A percentile compares a stretch with the other conserved stretches of the same genome.
Evolutionary conservation across 2,329 filamentous ascomycete genomes (phyloP).

Genomic region (Penicillium griseofulvum): DNA sequence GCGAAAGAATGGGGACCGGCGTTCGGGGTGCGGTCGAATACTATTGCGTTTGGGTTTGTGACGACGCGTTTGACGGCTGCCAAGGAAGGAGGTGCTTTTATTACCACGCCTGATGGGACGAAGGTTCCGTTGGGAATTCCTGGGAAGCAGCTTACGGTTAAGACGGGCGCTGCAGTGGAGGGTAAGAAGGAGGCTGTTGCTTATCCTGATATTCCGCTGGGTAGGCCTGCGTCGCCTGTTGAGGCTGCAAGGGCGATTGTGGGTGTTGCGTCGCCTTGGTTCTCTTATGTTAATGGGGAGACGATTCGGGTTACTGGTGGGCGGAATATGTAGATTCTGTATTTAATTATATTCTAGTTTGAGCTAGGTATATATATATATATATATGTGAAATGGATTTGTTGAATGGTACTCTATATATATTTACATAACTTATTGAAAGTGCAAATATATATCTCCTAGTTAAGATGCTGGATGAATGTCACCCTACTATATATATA

Average conservation of each 20-base stretch:
- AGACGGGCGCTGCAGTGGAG: slow-evolving; percentile 32
- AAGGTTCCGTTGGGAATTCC: slow-evolving; percentile 75
- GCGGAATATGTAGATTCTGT: slow-evolving; percentile 53
- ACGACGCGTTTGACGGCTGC: slow-evolving; percentile 75
- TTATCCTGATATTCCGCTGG: slow-evolving; percentile 71
- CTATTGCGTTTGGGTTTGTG: slow-evolving; percentile 80
- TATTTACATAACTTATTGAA: not conserved
- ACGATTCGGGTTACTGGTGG: slow-evolving; percentile 84
- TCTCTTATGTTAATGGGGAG: slow-evolving; percentile 82
- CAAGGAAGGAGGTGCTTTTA: slow-evolving; percentile 79
- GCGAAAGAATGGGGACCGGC: slow-evolving; percentile 86
- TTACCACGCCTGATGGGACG: slow-evolving; percentile 71
- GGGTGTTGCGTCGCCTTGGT: slow-evolving; percentile 76
- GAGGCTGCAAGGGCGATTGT: slow-evolving; percentile 78
- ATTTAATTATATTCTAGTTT: not conserved
- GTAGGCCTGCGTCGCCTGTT: slow-evolving; percentile 71
- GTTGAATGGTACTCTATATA: not conserved
- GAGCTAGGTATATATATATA: not conserved
- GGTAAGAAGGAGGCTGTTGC: slow-evolving; percentile 24
- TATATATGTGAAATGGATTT: not conserved
- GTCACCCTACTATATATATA: not conserved
- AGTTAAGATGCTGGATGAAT: not conserved
- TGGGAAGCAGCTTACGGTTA: slow-evolving; percentile 49
- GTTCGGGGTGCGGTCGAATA: slow-evolving; percentile 80
- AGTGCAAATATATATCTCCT: not conserved